Evolutionary conservation across 1,139 yeast species (phyloP), one percentile per base, ranked within the genome.

Genomic region (Saccharomyces hybrid): DNA sequence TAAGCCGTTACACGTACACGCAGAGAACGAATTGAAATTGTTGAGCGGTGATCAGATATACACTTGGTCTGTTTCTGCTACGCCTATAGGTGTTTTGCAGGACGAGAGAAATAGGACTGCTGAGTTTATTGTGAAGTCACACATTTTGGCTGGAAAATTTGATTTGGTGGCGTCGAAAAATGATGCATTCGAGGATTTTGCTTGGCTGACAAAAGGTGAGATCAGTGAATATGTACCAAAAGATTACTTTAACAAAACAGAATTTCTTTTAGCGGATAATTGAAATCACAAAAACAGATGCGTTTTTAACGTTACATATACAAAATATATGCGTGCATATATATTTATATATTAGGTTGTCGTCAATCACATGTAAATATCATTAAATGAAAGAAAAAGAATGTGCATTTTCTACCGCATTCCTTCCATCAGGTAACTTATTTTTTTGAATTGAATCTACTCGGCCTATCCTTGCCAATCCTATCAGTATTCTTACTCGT

Each of bases 161-260:
- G 75, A 75, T 53, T 80, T 88, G 25, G 79, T 78, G 59, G 64
- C 71, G 11, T 61, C 68, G 53, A 64, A 74, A 55, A 64, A 64
- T 9, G 41, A 16, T 2, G 50, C 53, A 7, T 63, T 69, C 46
- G 61, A 67, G 46, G 84, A 81, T 50, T 88, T 73, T 72, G 82
- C 84, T 65, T 93, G 99, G 99, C 76, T 90, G 62, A 80, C 90
- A 46, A 88, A 84, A 68, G 89, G 86, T 54, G 99, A 93, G 72
- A 76, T 90, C 57, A 71, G 76, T 59, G 76, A 77, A 38, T 71
- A 75, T 56, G 83, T 88, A 57, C 75, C 76, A 51, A 64, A 70
- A 46, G 76, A 74, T 32, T 88, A 88, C 70, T 90, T 73, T 67
- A 66, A 75, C 38, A 65, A 78, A 50, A 76, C 81, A 48, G 74